Base-by-base conservation (phyloP, 768 basidiomycete genomes). In the Lanmaoa pseudosensibilis region DNA sequence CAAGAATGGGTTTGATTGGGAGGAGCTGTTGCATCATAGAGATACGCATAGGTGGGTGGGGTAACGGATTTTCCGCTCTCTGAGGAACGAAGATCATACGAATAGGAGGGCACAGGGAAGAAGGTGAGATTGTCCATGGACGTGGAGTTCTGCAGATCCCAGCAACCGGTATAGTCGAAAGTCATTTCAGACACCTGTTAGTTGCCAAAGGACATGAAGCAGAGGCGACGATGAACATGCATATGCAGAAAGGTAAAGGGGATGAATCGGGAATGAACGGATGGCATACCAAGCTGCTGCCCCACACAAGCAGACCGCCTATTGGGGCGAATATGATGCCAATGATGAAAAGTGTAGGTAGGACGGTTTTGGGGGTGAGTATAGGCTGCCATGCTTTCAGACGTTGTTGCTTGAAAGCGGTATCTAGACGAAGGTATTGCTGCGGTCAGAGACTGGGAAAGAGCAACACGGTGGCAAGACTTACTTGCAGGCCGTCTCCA, bases 331-430 rank as follows among this genome's bases (percentile, higher is more conserved):
- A 99, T 61, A 98, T 75, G 63, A 99, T 80, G 44, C 92, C 97
- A 65, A 98, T 86, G 68, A 98, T 85, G 74, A 99, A 95, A 45
- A 99, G 83, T 1, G 94, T 96, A 4, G 97, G 97, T 16, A 99
- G 83, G 21, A 99, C 97, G 2, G 94, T 97, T 74, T 95, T 95
- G 5, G 97, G 97, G 5, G 95, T 98, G 46, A 98, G 82, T 70
- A 99, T 98, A 10, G 97, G 97, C 80, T 99, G 97, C 97, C 97
- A 99, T 68, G 97, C 97, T 78, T 98, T 98, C 69, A 99, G 84
- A 54, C 97, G 90, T 74, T 99, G 97, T 73, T 99, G 97, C 77
- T 97, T 98, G 83, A 97, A 98, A 39, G 95, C 96, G 56, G 95
- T 98, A 75, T 98, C 94, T 97, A 15, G 54, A 16, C 12, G 21